Conservation (phyloP, 257 asterid species). For the Primulina huaijiensis region DNA sequence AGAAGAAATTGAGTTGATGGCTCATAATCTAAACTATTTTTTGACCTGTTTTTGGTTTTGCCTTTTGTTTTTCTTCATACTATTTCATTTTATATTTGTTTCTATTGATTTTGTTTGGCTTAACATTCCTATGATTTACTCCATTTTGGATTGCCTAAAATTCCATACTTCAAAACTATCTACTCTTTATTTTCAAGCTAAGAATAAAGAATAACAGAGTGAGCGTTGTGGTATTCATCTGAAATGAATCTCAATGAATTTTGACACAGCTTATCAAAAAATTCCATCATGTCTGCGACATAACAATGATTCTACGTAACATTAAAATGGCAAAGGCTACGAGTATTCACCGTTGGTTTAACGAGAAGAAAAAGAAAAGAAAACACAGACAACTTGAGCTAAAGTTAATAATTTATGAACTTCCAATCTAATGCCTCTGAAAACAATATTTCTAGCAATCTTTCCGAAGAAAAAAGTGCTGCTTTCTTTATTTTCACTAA, state of each 20-base stretch:
- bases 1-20: constrained; percentile 57
- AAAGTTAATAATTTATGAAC: not conserved
- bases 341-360: too few species aligned
- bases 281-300: not conserved
- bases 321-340: too few species aligned
- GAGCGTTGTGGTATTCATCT: not conserved
- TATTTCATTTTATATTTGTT: not conserved
- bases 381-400: too few species aligned
- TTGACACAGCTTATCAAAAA: too few species aligned
- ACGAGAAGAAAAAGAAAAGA: too few species aligned
- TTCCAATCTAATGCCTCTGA: too few species aligned
- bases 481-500: too few species aligned
- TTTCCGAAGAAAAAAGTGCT: not conserved
- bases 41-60: not conserved
- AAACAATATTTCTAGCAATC: not conserved
- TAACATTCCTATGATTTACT: not conserved
- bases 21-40: constrained; percentile 5
- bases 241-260: not conserved
- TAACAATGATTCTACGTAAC: too few species aligned
- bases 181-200: not conserved
- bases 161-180: too few species aligned
- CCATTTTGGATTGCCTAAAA: not conserved
- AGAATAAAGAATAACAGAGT: not conserved
- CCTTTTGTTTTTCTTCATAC: constrained; percentile 3
- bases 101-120: not conserved